Evolutionary conservation across 495 filamentous ascomycete genomes (phyloP), one percentile per base, ranked within the genome.

Genomic region (Physcia stellaris): DNA sequence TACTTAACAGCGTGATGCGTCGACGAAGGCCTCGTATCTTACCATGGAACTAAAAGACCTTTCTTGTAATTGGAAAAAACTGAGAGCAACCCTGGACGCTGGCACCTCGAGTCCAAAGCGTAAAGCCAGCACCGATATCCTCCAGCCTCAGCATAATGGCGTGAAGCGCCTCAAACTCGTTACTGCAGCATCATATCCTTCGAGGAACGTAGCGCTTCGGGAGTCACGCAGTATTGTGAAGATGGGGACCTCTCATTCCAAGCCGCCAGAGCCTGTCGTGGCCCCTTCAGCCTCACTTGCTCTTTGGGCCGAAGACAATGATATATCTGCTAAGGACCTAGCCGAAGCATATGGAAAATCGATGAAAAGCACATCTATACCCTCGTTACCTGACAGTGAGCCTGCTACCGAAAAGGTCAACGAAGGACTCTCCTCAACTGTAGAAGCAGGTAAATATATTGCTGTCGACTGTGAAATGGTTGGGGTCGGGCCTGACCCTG

Each of bases 401-500:
- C 24, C 23, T 21, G 26, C 18, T 1, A 17, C 35, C 11, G 48
- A 52, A 21, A 45, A 34, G 37, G 55, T 64, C 34, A 74, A 74
- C 42, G 67, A 71, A 50, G 70, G 69, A 11, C 59, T 64, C 13
- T 70, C 68, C 26, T 11, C 51, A 17, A 61, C 45, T 22, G 56
- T 52, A 12, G 72, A 80, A 32, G 52, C 80, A 32, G 87, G 86
- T 36, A 90, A 85, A 68, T 96, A 90, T 52, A 56, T 98, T 31
- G 80, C 84, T 24, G 71, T 98, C 31, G 92, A 98, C 63, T 96
- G 90, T 59, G 90, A 98, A 62, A 98, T 98, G 90, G 88, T 98
- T 13, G 90, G 90, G 27, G 74, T 86, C 9, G 85, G 85, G 2
- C 74, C 79, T 1, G 66, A 70, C 24, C 68, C 67, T 3, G 75